A percentile compares a stretch with the other conserved stretches of the same genome.
Evolutionary conservation across 306 rosid genomes (phyloP).

Genomic region (Prunus padus): DNA sequence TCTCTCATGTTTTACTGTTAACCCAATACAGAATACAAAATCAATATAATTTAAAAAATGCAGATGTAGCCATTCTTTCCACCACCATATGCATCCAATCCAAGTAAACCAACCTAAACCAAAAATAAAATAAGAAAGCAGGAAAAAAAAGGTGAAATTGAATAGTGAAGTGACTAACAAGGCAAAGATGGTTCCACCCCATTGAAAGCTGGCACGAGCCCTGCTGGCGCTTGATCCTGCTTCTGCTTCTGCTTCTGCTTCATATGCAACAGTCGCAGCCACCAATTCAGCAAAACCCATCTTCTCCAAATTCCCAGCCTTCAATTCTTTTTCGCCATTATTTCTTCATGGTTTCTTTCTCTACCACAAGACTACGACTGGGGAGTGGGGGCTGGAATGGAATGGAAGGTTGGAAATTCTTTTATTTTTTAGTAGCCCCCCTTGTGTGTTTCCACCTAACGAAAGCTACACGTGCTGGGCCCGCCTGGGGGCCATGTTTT

Average conservation of each 20-base stretch:
- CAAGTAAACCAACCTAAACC: background rate
- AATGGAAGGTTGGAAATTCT: background rate
- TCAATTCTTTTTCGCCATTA: background rate
- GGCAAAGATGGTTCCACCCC: slow-evolving; percentile 50
- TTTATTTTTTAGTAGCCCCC: background rate
- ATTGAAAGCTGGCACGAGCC: slow-evolving; percentile 34
- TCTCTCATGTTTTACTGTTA: background rate
- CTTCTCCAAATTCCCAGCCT: slow-evolving; percentile 10
- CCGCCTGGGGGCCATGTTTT: background rate
- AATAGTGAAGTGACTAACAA: slow-evolving; percentile 27
- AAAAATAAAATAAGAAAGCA: background rate
- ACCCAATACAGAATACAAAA: background rate
- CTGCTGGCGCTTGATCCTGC: slow-evolving; percentile 9
- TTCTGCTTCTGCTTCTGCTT: background rate
- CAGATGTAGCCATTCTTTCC: background rate
- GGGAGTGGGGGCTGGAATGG: background rate
- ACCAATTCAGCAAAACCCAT: slow-evolving; percentile 12
- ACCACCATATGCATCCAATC: background rate
- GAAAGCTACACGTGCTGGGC: background rate
- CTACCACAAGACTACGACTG: background rate
- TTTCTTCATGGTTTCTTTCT: background rate
- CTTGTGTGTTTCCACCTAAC: background rate
- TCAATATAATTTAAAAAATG: too few relatives aligned
- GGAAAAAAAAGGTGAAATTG: background rate
- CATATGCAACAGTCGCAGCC: slow-evolving; percentile 16